Conservation (phyloP, 2,329 filamentous ascomycete genomes). For the Alternaria atra region DNA sequence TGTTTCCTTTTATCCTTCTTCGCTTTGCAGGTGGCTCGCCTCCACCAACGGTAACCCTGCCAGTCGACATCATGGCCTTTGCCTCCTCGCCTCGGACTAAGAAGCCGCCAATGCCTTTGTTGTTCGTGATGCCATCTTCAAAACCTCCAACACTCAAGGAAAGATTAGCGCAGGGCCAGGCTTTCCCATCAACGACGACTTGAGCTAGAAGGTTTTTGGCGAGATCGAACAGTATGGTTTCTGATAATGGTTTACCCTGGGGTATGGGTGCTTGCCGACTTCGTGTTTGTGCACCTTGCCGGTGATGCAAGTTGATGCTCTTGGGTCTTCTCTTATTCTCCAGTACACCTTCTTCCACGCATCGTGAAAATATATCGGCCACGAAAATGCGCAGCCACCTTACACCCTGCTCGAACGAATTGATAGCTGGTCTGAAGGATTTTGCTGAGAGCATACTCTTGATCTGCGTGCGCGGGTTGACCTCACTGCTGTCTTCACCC, state of each 20-base stretch:
- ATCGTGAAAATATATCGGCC: conserved; percentile 86
- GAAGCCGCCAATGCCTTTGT: conserved; percentile 86
- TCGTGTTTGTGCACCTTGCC: conserved; percentile 75
- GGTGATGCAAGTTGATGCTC: conserved; percentile 84
- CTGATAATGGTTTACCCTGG: conserved; percentile 75
- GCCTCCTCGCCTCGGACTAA: conserved; percentile 73
- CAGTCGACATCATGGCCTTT: conserved; percentile 54
- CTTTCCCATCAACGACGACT: conserved; percentile 76
- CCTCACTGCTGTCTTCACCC: conserved; percentile 85
- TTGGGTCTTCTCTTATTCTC: conserved; percentile 88
- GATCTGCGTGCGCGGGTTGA: conserved; percentile 90
- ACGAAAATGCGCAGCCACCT: conserved; percentile 92
- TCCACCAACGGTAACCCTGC: conserved; percentile 12
- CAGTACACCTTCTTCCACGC: conserved; percentile 89
- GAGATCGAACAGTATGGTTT: conserved; percentile 75
- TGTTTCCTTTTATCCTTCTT: conserved; percentile 46
- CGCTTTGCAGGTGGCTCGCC: conserved; percentile 42
- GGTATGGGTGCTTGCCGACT: conserved; percentile 82
- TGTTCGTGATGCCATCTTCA: conserved; percentile 84
- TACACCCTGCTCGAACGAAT: conserved; percentile 76
- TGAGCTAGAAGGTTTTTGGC: conserved; percentile 80
- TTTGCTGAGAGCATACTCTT: conserved; percentile 98
- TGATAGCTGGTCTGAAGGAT: conserved; percentile 87
- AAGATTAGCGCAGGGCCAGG: conserved; percentile 92
- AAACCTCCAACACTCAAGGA: conserved; percentile 91